Evolutionary conservation across 83 land plant genomes (phyloP), one percentile per base, ranked within the genome.

Genomic region (Picea abies): DNA sequence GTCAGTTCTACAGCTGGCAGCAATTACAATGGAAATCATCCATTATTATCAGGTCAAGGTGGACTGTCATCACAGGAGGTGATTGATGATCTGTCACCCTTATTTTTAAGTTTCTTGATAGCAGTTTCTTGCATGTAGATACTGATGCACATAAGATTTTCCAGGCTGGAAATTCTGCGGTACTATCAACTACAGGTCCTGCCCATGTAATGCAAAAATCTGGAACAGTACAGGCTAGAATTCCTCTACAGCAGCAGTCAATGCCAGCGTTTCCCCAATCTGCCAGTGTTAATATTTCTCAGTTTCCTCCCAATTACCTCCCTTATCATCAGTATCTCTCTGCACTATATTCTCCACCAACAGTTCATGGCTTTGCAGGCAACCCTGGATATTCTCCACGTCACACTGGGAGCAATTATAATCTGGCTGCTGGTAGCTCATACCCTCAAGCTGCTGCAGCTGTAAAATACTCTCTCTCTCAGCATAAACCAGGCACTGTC

Each of bases 1-100:
- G 80, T 81, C 69, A 64, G 91, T 11, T 86, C 94, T 71, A 90
- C 88, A 56, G 66, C 90, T 72, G 82, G 85, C 12, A 73, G 84
- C 63, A 96, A 92, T 81, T 94, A 86, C 84, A 88, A 83, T 89
- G 94, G 94, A n/a, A 94, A 85, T 83, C 81, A 85, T 73, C 84
- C 92, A 10, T 79, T 84, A 4, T 60, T 93, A 73, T 70, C 87
- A 49, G 85, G 89, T 10, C 92, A 85, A 66, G 63, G 86, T 58
- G 84, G 87, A 23, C 88, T 92, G 66, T 80, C 97, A 58, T 83
- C 87, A 11, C 88, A 90, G 83, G 97, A 96, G 94, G 98, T 94
- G 66, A 52, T 52, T 52, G 14, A 10, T 52, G 56, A 52, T 52
- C 56, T 52, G 12, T 11, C 76, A 66, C n/a, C 29, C 12, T 26